Evolutionary conservation across 208 protist genomes (phyloP).

Genomic region (Acanthamoeba divionensis): DNA sequence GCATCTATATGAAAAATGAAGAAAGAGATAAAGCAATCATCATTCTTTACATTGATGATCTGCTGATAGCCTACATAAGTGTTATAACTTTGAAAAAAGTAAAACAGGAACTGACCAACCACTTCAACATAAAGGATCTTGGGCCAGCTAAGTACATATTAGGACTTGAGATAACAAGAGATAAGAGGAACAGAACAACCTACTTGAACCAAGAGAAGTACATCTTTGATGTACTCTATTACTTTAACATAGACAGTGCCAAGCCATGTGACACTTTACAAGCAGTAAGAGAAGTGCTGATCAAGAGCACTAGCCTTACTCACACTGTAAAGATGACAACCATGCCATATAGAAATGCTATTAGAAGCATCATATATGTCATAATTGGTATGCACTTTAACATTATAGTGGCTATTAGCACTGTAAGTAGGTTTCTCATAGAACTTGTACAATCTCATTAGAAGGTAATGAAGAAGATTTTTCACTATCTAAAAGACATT

Average conservation of each 20-base stretch:
- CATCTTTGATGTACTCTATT: neutral
- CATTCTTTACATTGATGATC: too few species aligned
- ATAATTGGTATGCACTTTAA: neutral
- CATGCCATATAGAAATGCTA: neutral
- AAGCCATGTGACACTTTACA: too few species aligned
- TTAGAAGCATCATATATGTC: neutral
- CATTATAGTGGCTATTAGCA: neutral
- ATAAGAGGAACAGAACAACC: neutral
- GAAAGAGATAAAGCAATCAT: too few species aligned
- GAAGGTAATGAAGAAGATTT: neutral
- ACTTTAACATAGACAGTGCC: neutral
- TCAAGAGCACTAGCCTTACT: neutral
- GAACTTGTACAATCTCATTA: neutral
- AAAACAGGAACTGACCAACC: too few species aligned
- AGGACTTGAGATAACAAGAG: too few species aligned
- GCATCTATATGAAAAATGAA: slow-evolving; percentile 31
- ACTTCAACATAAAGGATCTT: too few species aligned
- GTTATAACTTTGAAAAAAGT: too few species aligned
- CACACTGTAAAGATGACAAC: neutral
- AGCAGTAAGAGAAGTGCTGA: neutral
- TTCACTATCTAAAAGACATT: neutral
- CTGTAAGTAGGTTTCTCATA: neutral
- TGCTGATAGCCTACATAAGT: too few species aligned
- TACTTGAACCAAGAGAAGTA: neutral
- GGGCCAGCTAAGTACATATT: too few species aligned